Evolutionary conservation across 208 protist species (phyloP).

Genomic region (Kentomonas sorsogonicus): DNA sequence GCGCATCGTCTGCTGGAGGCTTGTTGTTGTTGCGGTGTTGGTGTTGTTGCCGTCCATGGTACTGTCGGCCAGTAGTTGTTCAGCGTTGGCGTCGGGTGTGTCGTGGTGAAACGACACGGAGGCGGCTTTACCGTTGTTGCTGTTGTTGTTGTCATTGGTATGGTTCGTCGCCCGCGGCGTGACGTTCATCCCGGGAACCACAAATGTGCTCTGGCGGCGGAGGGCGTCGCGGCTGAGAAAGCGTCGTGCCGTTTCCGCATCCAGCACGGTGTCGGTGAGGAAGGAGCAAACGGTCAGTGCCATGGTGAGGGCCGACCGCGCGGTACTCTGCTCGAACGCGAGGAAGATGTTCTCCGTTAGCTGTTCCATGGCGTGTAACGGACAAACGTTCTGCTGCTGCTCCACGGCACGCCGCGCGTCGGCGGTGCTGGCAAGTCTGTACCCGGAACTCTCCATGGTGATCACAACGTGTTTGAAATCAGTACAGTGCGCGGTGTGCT

Average conservation of each 20-base stretch:
- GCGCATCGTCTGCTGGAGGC: slow-evolving; percentile 3
- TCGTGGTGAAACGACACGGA: not conserved
- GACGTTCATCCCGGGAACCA: slow-evolving; percentile 28
- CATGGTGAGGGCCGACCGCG: slow-evolving; percentile 64
- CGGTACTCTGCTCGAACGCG: slow-evolving; percentile 66
- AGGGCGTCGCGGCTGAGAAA: slow-evolving; percentile 69
- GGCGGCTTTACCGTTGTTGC: not conserved
- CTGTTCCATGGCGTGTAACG: slow-evolving; percentile 63
- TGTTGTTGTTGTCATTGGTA: not conserved
- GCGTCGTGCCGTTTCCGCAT: slow-evolving; percentile 47
- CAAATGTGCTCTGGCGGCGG: slow-evolving; percentile 39
- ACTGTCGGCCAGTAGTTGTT: no score
- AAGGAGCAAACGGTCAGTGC: slow-evolving; percentile 55
- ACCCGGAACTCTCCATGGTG: slow-evolving; percentile 18
- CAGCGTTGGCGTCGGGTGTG: no score
- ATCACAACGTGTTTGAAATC: slow-evolving; percentile 22
- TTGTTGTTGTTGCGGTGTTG: not conserved
- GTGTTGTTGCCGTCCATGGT: no score
- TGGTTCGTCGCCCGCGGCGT: not conserved
- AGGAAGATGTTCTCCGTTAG: slow-evolving; percentile 73
- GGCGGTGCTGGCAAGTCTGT: slow-evolving; percentile 13
- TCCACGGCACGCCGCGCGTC: slow-evolving; percentile 17
- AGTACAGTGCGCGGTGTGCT: slow-evolving; percentile 42
- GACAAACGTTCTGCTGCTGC: slow-evolving; percentile 34
- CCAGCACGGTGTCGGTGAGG: slow-evolving; percentile 69